Base-by-base conservation (phyloP, 1,139 yeast genomes). In the Meyerozyma smithsonii region DNA sequence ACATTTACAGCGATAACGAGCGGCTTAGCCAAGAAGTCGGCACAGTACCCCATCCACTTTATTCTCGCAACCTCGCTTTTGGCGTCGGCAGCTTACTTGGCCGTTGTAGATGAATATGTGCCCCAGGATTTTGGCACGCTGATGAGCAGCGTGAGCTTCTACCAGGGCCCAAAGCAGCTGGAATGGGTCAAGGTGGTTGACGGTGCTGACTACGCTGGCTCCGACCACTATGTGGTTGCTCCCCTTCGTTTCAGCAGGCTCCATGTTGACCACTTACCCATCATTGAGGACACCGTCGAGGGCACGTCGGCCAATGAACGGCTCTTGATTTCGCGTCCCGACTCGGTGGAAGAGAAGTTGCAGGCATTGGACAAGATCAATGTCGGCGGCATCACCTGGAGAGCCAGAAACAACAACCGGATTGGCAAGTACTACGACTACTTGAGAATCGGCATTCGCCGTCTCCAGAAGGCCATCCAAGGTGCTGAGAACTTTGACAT, bases 401-500 rank as follows among this genome's bases (percentile, higher is more conserved):
- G 79, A 53, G 72, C 80, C 30, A 79, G 89, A 69, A 79, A 77
- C 50, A 72, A 78, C 48, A 76, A 83, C 51, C 76, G 79, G 54
- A 59, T 85, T 36, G 74, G 81, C 43, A 81, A 81, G 50, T 79
- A 86, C 59, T 74, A 77, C 44, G 84, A 81, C 42, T 80, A 85
- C 62, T 55, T 77, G 36, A 69, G 66, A 28, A 59, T 67, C 42
- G 61, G 77, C 23, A 56, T 74, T 39, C 49, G 59, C 35, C 78
- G 74, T 47, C 59, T 85, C 17, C 57, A 67, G 40, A 73, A 69
- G 39, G 68, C 84, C 46, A 72, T 88, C 41, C 69, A 72, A 42
- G 83, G 86, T 44, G 95, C 97, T 11, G 97, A 92, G 52, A 79
- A 84, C 28, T 87, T 88, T 50, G 98, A 94, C 61, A 80, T 92